phyloP scores from a whole-genome alignment of 2,329 filamentous ascomycete species.

The Volutella citrinella region DNA sequence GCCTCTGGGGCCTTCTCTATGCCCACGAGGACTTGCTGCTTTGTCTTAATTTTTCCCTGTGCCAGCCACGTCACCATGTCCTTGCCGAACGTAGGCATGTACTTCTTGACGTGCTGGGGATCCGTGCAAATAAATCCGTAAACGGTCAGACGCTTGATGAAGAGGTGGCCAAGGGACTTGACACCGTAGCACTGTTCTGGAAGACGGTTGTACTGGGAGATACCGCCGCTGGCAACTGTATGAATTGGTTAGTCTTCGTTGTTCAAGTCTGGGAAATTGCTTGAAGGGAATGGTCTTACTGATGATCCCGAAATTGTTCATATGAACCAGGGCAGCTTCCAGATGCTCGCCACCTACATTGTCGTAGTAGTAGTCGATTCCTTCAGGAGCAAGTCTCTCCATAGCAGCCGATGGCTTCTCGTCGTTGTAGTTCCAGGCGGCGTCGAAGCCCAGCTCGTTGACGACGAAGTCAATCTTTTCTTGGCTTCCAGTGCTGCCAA shows the following conservation, averaged over 20 bases:
- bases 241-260: slow-evolving; percentile 1
- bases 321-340: slow-evolving; percentile 40
- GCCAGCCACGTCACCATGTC: slow-evolving; percentile 73
- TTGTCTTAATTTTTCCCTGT: slow-evolving; percentile 71
- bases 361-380: slow-evolving; percentile 66
- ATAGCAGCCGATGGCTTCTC: slow-evolving; percentile 69
- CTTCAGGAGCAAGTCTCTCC: slow-evolving; percentile 67
- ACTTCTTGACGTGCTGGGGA: slow-evolving; percentile 61
- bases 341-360: slow-evolving; percentile 53
- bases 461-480: slow-evolving; percentile 70
- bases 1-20: slow-evolving; percentile 78
- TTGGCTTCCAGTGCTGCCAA: slow-evolving; percentile 76
- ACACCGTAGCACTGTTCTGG: slow-evolving; percentile 59
- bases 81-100: too few relatives aligned
- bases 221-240: slow-evolving; percentile 35
- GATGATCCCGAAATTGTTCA: slow-evolving; percentile 66
- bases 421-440: slow-evolving; percentile 85
- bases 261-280: slow-evolving; percentile 39
- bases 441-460: slow-evolving; percentile 50
- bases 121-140: slow-evolving; percentile 74
- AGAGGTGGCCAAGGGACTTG: slow-evolving; percentile 61
- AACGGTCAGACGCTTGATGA: slow-evolving; percentile 68
- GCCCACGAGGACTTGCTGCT: slow-evolving; percentile 66
- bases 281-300: slow-evolving; percentile 55
- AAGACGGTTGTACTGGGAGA: slow-evolving; percentile 70